These are phyloP conservation scores for Apiotrichum laibachii DNA, from an alignment of 1,284 basidiomycete species.

Conservation along the genomic window DNA sequence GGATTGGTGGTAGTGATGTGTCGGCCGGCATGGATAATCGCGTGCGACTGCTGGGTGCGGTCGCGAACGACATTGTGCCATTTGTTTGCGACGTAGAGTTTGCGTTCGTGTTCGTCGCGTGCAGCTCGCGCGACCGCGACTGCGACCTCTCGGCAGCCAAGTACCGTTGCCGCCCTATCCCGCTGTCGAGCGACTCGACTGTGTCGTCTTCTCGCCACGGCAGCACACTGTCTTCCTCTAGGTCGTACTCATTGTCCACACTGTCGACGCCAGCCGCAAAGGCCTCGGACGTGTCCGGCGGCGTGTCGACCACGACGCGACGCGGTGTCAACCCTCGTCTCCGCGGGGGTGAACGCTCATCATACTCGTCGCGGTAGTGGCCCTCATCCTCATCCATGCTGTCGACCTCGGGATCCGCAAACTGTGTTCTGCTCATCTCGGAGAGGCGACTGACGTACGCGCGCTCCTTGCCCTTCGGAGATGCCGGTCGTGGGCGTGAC, in stretches of 20 bases:
- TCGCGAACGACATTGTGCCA: background rate
- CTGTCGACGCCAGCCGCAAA: slow-evolving; percentile 30
- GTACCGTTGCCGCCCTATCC: slow-evolving; percentile 7
- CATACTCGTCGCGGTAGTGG: background rate
- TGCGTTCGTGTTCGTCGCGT: background rate
- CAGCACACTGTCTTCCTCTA: slow-evolving; percentile 35
- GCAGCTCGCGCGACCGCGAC: background rate
- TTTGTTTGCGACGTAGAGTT: background rate
- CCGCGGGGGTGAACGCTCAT: background rate
- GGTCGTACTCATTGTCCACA: slow-evolving; percentile 28
- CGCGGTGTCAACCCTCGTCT: background rate
- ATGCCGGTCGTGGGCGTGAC: slow-evolving; percentile 14
- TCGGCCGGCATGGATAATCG: background rate
- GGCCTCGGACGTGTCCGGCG: slow-evolving; percentile 25
- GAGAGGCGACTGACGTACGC: slow-evolving; percentile 3
- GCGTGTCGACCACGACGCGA: background rate
- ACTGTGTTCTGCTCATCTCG: background rate
- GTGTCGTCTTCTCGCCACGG: slow-evolving; percentile 20
- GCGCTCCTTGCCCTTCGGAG: slow-evolving; percentile 36
- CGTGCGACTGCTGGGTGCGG: background rate
- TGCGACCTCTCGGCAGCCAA: slow-evolving; percentile 7
- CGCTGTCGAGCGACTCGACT: slow-evolving; percentile 11
- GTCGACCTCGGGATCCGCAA: background rate
- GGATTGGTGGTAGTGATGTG: slow-evolving; percentile 1
- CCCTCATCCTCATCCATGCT: background rate